A percentile compares a stretch with the other conserved stretches of the same genome.
phyloP scores from a whole-genome alignment of 2,329 filamentous ascomycete genomes.

The Neonectria hederae region DNA sequence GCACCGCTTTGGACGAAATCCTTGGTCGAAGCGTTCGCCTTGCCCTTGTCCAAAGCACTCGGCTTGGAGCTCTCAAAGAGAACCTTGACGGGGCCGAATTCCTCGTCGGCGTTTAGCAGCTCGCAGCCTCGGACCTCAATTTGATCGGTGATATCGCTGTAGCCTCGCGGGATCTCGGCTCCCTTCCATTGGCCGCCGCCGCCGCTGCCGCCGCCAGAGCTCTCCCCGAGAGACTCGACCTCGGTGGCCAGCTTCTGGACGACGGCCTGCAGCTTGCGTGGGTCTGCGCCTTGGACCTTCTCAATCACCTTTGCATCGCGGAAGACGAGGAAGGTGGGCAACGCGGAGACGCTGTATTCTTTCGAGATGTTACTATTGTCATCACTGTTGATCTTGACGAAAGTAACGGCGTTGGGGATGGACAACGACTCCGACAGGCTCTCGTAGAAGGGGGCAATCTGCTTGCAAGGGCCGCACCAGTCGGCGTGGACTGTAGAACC shows the following conservation, averaged over 20 bases:
- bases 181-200: conserved; percentile 73
- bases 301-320: conserved; percentile 74
- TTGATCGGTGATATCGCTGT: conserved; percentile 83
- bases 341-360: conserved; percentile 77
- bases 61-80: conserved; percentile 79
- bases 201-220: conserved; percentile 51
- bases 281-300: conserved; percentile 79
- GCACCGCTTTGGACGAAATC: conserved; percentile 98
- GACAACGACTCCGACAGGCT: conserved; percentile 77
- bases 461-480: conserved; percentile 86
- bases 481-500: conserved; percentile 78
- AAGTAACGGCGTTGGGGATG: conserved; percentile 77
- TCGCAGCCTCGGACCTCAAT: conserved; percentile 84
- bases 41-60: conserved; percentile 67
- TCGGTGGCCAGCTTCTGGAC: conserved; percentile 77
- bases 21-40: conserved; percentile 55
- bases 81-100: conserved; percentile 75
- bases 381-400: conserved; percentile 89
- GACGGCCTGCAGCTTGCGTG: conserved; percentile 72
- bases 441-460: conserved; percentile 85
- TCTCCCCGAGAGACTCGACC: conserved; percentile 64
- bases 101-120: conserved; percentile 85
- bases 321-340: conserved; percentile 94
- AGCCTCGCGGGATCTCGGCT: conserved; percentile 79
- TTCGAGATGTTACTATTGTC: conserved; percentile 76